A percentile compares a stretch with the other conserved stretches of the same genome.
These are phyloP conservation scores for Bromus sterilis DNA, from an alignment of 176 grass and related monocot species.

Conservation along the genomic window DNA sequence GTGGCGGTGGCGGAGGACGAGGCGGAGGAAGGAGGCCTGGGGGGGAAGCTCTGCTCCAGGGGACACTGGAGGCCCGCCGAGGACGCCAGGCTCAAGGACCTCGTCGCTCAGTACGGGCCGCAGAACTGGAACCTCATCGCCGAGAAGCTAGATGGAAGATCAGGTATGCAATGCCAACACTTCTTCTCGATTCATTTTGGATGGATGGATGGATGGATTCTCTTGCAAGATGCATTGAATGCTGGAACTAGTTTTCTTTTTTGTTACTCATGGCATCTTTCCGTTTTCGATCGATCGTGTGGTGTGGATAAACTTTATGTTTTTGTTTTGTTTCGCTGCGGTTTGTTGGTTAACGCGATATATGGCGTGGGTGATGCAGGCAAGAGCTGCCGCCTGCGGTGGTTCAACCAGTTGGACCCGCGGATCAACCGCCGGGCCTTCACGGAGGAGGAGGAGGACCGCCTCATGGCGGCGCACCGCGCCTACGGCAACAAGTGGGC, in stretches of 20 bases:
- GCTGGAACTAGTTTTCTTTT: too few relatives aligned
- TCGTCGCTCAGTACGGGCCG: constrained; percentile 55
- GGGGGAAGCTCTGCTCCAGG: constrained; percentile 44
- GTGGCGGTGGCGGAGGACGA: background rate
- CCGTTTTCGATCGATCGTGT: too few relatives aligned
- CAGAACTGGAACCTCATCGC: constrained; percentile 97
- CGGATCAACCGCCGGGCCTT: constrained; percentile 69
- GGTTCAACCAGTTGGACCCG: constrained; percentile 96
- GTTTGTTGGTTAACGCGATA: too few relatives aligned
- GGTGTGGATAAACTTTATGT: too few relatives aligned
- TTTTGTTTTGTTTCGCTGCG: too few relatives aligned
- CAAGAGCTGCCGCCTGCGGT: constrained; percentile 84
- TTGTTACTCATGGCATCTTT: too few relatives aligned
- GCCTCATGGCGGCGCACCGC: constrained; percentile 63
- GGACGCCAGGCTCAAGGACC: constrained; percentile 74
- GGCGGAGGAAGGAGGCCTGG: background rate
- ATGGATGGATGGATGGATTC: too few relatives aligned
- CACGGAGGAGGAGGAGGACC: constrained; percentile 77
- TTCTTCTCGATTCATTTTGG: background rate
- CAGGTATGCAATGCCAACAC: constrained; percentile 52
- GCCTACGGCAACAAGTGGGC: constrained; percentile 95
- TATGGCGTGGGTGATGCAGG: constrained; percentile 24
- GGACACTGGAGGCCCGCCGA: constrained; percentile 82
- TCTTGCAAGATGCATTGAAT: background rate
- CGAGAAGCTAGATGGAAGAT: constrained; percentile 81